Evolutionary conservation across 2,329 filamentous ascomycete species (phyloP), one percentile per base, ranked within the genome.

Genomic region (Aureobasidium sp.): DNA sequence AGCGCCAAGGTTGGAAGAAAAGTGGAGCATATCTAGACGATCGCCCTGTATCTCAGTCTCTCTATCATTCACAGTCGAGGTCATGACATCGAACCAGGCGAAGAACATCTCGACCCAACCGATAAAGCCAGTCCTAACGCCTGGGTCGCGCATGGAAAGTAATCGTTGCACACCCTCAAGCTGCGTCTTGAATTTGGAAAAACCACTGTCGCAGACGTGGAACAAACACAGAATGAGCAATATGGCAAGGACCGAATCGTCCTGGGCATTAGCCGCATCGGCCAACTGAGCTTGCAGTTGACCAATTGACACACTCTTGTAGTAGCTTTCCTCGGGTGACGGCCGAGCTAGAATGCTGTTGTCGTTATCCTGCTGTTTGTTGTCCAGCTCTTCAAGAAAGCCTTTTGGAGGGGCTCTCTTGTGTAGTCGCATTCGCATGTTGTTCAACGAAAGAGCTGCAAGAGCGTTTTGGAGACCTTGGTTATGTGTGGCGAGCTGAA

Each of bases 21-120:
- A 80, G 64, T 84, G 79, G 62, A 84, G 80, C 76, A 87, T 84
- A 66, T 88, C 85, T 37, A 88, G 73, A 57, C 82, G 83, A 37
- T 82, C 79, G 29, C 83, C 83, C 41, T 81, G 80, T 20, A 96
- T 83, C 73, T 96, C 90, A 34, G 89, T 86, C 74, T 97, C 92
- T 57, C 92, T 86, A 74, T 96, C 90, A 68, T 97, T 97, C 71
- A 96, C 90, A 58, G 89, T 92, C 42, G 90, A 90, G 0, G 91
- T 91, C 77, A 97, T 90, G 61, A 92, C 90, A 73, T 97, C 93
- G 71, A 96, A 95, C 81, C 93, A 96, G 37, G 90, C 94, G 71
- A 97, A 97, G 68, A 96, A 86, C 45, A 90, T 87, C 69, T 95
- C 90, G 78, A 96, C 93, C 92, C 92, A 97, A 14, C 87, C 85